Percentiles rank a stretch among this genome's conserved stretches.
These are phyloP conservation scores for Tetrapisispora taiwanensis DNA, from an alignment of 805 yeast genomes.

Conservation along the genomic window DNA sequence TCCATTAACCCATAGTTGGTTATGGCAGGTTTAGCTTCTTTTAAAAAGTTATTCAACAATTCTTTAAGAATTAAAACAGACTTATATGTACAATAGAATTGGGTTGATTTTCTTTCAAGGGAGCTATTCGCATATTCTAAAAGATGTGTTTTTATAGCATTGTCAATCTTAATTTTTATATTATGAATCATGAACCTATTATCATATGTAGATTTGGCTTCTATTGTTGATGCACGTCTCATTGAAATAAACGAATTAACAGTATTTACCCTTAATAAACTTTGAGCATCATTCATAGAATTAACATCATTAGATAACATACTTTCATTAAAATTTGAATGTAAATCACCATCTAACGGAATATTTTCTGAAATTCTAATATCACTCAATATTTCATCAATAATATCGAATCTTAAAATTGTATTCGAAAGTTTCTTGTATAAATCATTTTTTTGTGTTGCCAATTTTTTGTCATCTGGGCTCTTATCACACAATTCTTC, in stretches of 20 bases:
- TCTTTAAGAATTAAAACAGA: slow-evolving; percentile 42
- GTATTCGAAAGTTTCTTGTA: slow-evolving; percentile 24
- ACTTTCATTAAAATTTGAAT: slow-evolving; percentile 9
- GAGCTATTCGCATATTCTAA: slow-evolving; percentile 38
- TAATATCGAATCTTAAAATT: slow-evolving; percentile 25
- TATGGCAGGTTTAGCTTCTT: slow-evolving; percentile 12
- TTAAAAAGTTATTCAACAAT: slow-evolving; percentile 20
- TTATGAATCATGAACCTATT: slow-evolving; percentile 51
- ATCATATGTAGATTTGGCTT: slow-evolving; percentile 34
- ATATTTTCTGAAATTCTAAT: slow-evolving; percentile 19
- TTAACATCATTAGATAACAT: not conserved
- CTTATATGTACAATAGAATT: slow-evolving; percentile 38
- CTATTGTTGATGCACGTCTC: slow-evolving; percentile 22
- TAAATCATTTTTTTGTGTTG: slow-evolving; percentile 9
- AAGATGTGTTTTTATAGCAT: slow-evolving; percentile 38
- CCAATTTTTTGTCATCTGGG: slow-evolving; percentile 1
- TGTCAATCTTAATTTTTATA: slow-evolving; percentile 46
- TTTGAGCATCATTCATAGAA: slow-evolving; percentile 7
- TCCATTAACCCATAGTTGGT: slow-evolving; percentile 12
- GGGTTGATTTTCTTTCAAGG: slow-evolving; percentile 34
- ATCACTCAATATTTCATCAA: slow-evolving; percentile 26
- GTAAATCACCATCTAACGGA: slow-evolving; percentile 6
- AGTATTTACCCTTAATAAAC: slow-evolving; percentile 14
- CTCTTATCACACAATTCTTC: not conserved
- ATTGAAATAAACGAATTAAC: slow-evolving; percentile 25